Evolutionary conservation across 352 stramenopile species (phyloP).

Genomic region (Globisporangium iwayamae): DNA sequence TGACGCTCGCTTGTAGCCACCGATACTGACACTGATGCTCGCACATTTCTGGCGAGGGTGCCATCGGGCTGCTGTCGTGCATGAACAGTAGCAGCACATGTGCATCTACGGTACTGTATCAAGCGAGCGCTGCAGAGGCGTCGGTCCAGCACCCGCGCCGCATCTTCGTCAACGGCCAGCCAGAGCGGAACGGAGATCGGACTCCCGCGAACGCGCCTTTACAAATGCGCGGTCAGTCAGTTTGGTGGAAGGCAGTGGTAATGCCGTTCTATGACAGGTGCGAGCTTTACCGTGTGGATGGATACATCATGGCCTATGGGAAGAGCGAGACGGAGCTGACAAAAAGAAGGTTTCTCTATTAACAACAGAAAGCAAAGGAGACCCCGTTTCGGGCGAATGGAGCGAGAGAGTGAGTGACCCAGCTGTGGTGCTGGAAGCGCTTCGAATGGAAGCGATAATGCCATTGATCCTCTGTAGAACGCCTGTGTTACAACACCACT

Average conservation of each 20-base stretch:
- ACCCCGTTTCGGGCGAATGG: not conserved
- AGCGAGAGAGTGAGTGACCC: too few species aligned
- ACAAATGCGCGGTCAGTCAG: not conserved
- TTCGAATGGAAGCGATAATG: too few species aligned
- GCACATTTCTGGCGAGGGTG: not conserved
- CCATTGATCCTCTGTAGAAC: too few species aligned
- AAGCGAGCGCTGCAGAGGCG: not conserved
- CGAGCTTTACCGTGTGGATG: not conserved
- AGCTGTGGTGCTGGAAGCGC: too few species aligned
- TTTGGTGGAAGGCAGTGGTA: not conserved
- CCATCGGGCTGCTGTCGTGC: not conserved
- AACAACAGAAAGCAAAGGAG: not conserved
- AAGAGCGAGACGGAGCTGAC: not conserved
- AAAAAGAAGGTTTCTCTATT: constrained; percentile 8
- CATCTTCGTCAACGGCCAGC: not conserved
- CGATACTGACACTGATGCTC: not conserved
- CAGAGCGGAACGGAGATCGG: not conserved
- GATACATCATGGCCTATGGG: too few species aligned
- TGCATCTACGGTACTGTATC: too few species aligned
- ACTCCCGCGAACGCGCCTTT: constrained; percentile 9
- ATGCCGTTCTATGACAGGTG: not conserved
- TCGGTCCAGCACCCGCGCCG: not conserved
- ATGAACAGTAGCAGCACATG: not conserved
- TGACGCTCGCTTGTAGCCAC: not conserved
- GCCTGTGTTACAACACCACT: too few species aligned